Conservation (phyloP, 2,329 filamentous ascomycete species). For the Diplodia seriata region DNA sequence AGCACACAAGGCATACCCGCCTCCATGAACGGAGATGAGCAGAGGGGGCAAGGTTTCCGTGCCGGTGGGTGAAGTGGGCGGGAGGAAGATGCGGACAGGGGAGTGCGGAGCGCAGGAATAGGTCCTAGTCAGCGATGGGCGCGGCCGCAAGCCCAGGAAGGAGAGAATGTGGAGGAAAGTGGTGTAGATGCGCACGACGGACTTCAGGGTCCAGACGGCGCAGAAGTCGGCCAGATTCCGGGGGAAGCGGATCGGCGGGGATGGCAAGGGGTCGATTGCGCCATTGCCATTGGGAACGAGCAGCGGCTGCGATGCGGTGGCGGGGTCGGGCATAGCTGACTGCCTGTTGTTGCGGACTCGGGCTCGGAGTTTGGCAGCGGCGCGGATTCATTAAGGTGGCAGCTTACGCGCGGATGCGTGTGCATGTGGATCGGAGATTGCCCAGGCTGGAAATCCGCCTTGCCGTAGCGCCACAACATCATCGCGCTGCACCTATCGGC, state of each 20-base stretch:
- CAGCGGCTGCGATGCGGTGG: not conserved
- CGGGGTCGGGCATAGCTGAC: not conserved
- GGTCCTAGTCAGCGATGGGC: slow-evolving; percentile 21
- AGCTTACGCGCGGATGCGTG: too few species aligned
- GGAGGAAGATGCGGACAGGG: slow-evolving; percentile 30
- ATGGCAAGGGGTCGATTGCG: slow-evolving; percentile 2
- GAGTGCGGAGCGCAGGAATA: slow-evolving; percentile 17
- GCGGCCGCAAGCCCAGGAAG: slow-evolving; percentile 20
- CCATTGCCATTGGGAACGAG: not conserved
- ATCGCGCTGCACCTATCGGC: not conserved
- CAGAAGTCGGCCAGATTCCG: not conserved
- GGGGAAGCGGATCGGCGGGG: slow-evolving; percentile 11
- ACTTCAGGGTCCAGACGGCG: slow-evolving; percentile 19
- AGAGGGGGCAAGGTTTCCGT: slow-evolving; percentile 42
- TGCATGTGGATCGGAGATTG: slow-evolving; percentile 3
- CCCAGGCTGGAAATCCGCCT: not conserved
- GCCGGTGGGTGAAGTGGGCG: slow-evolving; percentile 3
- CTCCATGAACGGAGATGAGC: slow-evolving; percentile 61
- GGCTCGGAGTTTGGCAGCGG: not conserved
- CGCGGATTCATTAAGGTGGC: not conserved
- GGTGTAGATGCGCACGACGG: slow-evolving; percentile 9
- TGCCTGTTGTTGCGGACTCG: not conserved
- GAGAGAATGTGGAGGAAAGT: slow-evolving; percentile 12
- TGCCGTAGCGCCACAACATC: not conserved
- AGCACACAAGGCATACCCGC: slow-evolving; percentile 57